phyloP scores from a whole-genome alignment of 2,329 filamentous ascomycete species.

The Exophiala sp. region DNA sequence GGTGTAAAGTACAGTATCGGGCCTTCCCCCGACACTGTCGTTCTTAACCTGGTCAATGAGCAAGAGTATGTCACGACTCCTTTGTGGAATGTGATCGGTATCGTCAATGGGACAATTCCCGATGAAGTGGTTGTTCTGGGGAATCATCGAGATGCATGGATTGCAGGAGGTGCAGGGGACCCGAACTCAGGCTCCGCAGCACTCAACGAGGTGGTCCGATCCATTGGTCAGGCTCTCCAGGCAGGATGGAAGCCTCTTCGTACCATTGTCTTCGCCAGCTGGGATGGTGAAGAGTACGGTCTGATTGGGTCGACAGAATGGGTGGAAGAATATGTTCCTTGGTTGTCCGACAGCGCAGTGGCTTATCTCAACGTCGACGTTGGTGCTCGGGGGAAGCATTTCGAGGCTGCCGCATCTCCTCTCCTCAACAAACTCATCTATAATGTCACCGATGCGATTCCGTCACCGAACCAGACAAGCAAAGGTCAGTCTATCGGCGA shows the following conservation, averaged over 20 bases:
- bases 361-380: slow-evolving; percentile 86
- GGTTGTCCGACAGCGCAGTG: slow-evolving; percentile 66
- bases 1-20: slow-evolving; percentile 81
- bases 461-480: slow-evolving; percentile 67
- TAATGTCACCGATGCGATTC: slow-evolving; percentile 40
- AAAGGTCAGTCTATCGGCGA: slow-evolving; percentile 65
- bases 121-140: slow-evolving; percentile 85
- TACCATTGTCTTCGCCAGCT: slow-evolving; percentile 85
- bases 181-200: slow-evolving; percentile 77
- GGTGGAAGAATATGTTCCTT: slow-evolving; percentile 83
- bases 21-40: slow-evolving; percentile 64
- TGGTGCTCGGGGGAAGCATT: slow-evolving; percentile 59
- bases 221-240: slow-evolving; percentile 64
- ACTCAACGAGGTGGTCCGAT: slow-evolving; percentile 70
- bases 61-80: slow-evolving; percentile 77
- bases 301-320: slow-evolving; percentile 84
- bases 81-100: slow-evolving; percentile 85
- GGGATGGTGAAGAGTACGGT: slow-evolving; percentile 81
- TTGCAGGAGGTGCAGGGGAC: slow-evolving; percentile 74
- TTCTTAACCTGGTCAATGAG: slow-evolving; percentile 68
- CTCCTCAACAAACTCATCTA: slow-evolving; percentile 68
- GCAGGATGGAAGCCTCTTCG: slow-evolving; percentile 77
- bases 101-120: slow-evolving; percentile 73
- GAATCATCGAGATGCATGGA: slow-evolving; percentile 90
- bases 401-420: slow-evolving; percentile 63